Evolutionary conservation across 164 flowering plant genomes (phyloP).

Genomic region (Brasenia schreberi): DNA sequence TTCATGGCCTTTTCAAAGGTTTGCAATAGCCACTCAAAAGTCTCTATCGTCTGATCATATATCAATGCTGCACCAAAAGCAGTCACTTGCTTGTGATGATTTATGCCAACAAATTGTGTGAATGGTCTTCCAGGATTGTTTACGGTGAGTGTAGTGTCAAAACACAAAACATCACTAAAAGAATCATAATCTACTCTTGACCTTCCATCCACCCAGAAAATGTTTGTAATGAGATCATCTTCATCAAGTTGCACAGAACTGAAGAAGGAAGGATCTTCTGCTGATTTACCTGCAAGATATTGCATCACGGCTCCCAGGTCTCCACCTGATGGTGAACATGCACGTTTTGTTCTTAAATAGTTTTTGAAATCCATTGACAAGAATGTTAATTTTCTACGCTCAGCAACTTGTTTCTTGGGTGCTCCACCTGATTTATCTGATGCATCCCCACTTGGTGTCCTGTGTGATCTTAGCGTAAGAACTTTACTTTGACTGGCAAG

Average conservation of each 20-base stretch:
- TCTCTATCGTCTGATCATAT: not conserved
- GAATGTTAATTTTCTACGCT: not conserved
- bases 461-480: constrained; percentile 9
- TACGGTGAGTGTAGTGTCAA: not conserved
- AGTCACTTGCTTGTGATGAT: constrained; percentile 1
- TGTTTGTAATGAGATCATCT: constrained; percentile 1
- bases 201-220: constrained; percentile 5
- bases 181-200: constrained; percentile 1
- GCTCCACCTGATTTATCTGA: too few species aligned
- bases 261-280: constrained; percentile 3
- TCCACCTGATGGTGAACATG: not conserved
- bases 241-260: constrained; percentile 1
- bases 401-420: too few species aligned
- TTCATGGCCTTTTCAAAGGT: constrained; percentile 1
- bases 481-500: constrained; percentile 5
- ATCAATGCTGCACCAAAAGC: constrained; percentile 4
- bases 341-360: not conserved
- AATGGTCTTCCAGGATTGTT: not conserved
- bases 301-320: constrained; percentile 1
- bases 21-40: constrained; percentile 4
- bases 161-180: constrained; percentile 5
- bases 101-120: constrained; percentile 1
- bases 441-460: not conserved
- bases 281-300: not conserved
- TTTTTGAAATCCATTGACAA: not conserved